Base-by-base conservation (phyloP, 495 filamentous ascomycete species). In the Aspergillus heteromorphus region DNA sequence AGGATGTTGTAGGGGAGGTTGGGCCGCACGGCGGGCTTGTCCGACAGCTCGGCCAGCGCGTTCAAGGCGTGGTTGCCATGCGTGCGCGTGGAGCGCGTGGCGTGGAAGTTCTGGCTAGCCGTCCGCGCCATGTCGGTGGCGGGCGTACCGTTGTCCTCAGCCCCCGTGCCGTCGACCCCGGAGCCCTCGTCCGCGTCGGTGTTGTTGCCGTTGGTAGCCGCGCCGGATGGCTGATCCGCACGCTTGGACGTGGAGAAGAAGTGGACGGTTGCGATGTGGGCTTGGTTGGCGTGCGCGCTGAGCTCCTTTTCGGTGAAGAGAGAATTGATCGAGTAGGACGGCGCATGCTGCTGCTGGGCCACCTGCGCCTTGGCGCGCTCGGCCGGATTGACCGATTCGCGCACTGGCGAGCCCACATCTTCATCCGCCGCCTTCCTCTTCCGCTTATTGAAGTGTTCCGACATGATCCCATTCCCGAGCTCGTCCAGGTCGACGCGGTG, bases 271-370 rank as follows among this genome's bases (percentile, higher is more conserved):
- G 85, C 85, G 18, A 89, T 64, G 41, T 86, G 85, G 0, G 89
- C 86, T 23, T 80, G 71, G 59, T 89, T 88, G 40, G 87, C 85
- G 4, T 85, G 84, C 69, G 88, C 77, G 25, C 82, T 79, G 11
- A 97, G 83, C 69, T 97, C 92, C 72, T 92, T 96, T 56, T 96
- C 91, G 0, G 89, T 95, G 63, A 97, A 97, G 20, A 97, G 83
- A 53, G 90, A 88, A 48, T 95, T 86, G 54, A 97, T 84, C 42
- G 86, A 89, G 69, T 91, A 93, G 1, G 83, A 61, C 40, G 84
- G 71, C 4, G 75, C 69, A 31, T 64, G 58, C 58, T 68, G 65
- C 53, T 79, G 71, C 55, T 73, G 68, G 34, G 69, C 65, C 13
- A 71, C 45, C 41, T 69, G 64, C 2, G 65, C 58, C 50, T 76